Evolutionary conservation across 1,284 basidiomycete species (phyloP).

Genomic region (Marasmius tenuissimus): DNA sequence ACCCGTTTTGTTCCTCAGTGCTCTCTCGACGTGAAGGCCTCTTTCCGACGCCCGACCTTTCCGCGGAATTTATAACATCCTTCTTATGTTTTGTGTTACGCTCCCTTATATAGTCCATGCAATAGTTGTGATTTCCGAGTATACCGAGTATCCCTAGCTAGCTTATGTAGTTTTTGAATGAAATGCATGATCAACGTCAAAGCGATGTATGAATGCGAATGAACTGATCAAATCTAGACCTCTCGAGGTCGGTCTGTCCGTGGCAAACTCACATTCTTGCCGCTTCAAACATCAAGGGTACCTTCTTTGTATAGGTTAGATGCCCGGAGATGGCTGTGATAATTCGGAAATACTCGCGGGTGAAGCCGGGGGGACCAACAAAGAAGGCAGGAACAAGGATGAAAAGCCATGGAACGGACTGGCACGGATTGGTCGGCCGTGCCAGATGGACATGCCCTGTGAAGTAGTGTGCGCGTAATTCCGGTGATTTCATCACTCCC

Average conservation of each 20-base stretch:
- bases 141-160: not conserved
- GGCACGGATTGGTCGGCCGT: too few species aligned
- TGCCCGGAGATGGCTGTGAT: not conserved
- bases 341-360: not conserved
- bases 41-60: too few species aligned
- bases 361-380: not conserved
- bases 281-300: not conserved
- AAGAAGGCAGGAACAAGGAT: too few species aligned
- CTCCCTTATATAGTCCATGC: conserved; percentile 1
- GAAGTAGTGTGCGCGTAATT: too few species aligned
- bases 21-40: too few species aligned
- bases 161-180: not conserved
- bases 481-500: too few species aligned
- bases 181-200: not conserved
- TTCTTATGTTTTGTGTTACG: not conserved
- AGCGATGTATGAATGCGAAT: not conserved
- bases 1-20: not conserved
- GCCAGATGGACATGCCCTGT: too few species aligned
- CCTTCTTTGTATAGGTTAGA: not conserved
- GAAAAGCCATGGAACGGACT: too few species aligned
- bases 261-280: not conserved
- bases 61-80: too few species aligned
- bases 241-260: not conserved
- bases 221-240: not conserved
- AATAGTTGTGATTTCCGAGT: not conserved